Conservation (phyloP, 805 yeast genomes). For the Candida peoriensis region DNA sequence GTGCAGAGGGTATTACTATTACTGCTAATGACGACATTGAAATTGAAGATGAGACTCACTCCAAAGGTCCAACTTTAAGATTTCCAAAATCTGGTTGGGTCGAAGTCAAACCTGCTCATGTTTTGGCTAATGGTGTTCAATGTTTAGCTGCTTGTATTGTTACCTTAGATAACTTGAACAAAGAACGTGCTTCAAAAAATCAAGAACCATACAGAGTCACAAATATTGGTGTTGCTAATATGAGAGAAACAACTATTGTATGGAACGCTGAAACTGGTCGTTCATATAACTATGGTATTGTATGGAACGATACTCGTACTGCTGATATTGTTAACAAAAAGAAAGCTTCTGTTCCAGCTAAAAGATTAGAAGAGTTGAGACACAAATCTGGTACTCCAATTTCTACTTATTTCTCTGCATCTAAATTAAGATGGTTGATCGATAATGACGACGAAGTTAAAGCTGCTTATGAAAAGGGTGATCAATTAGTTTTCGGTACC, state of each 20-base stretch:
- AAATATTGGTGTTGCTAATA: conserved; percentile 86
- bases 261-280: conserved; percentile 90
- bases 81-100: conserved; percentile 91
- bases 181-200: conserved; percentile 37
- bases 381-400: conserved; percentile 79
- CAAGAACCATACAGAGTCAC: conserved; percentile 55
- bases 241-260: conserved; percentile 90
- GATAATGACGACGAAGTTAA: conserved; percentile 68
- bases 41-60: conserved; percentile 46
- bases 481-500: conserved; percentile 85
- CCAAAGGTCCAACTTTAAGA: conserved; percentile 61
- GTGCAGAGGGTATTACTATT: conserved; percentile 72
- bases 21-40: conserved; percentile 49
- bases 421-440: conserved; percentile 83
- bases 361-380: conserved; percentile 51
- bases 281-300: conserved; percentile 75
- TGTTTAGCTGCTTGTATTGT: conserved; percentile 68
- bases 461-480: conserved; percentile 67
- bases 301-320: conserved; percentile 95
- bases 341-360: conserved; percentile 47
- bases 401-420: conserved; percentile 87
- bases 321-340: conserved; percentile 62
- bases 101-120: conserved; percentile 84
- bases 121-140: conserved; percentile 72
- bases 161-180: conserved; percentile 51